These are phyloP conservation scores for Sclerotinia minor DNA, from an alignment of 2,329 filamentous ascomycete genomes.

Conservation along the genomic window DNA sequence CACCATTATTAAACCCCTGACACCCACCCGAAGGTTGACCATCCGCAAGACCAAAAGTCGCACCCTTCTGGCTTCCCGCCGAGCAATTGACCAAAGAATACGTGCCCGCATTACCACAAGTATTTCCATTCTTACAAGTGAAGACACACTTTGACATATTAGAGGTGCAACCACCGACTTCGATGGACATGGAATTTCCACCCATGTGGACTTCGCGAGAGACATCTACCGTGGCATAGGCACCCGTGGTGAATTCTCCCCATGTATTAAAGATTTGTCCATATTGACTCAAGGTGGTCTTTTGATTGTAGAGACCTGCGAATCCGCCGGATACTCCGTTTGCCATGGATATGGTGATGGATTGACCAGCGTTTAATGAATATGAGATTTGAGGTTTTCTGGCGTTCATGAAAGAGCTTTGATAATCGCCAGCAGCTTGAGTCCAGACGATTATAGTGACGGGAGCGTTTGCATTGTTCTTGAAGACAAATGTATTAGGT, in stretches of 20 bases:
- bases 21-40: conserved; percentile 24
- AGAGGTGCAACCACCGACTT: conserved; percentile 17
- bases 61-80: conserved; percentile 20
- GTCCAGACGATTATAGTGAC: conserved; percentile 23
- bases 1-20: conserved; percentile 24
- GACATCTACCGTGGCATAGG: conserved; percentile 26
- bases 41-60: background rate
- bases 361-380: conserved; percentile 16
- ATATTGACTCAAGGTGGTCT: conserved; percentile 19
- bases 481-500: conserved; percentile 25
- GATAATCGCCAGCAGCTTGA: conserved; percentile 6
- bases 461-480: conserved; percentile 9
- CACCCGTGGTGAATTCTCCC: conserved; percentile 28
- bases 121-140: conserved; percentile 15
- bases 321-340: conserved; percentile 26
- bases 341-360: conserved; percentile 24
- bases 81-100: conserved; percentile 18
- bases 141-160: conserved; percentile 20
- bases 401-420: conserved; percentile 21
- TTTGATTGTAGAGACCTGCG: conserved; percentile 25
- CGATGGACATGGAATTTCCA: conserved; percentile 25
- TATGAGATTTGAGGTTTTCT: conserved; percentile 19
- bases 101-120: conserved; percentile 13
- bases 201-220: conserved; percentile 26
- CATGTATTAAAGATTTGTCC: conserved; percentile 28